phyloP scores from a whole-genome alignment of 1,284 basidiomycete genomes.

The Ceratobasidium theobromae region DNA sequence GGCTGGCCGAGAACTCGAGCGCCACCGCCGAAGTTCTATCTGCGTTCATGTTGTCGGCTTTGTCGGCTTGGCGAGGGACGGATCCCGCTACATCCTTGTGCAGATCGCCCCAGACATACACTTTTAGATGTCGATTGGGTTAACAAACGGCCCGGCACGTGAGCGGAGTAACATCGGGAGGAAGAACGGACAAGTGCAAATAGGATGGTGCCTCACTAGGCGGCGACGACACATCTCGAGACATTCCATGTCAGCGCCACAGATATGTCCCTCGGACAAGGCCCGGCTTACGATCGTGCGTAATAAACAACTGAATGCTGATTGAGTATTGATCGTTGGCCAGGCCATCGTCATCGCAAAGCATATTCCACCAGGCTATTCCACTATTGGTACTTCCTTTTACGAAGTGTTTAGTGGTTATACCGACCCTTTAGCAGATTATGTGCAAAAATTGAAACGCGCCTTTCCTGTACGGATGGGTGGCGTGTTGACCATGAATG shows the following conservation, averaged over 20 bases:
- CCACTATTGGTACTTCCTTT: constrained; percentile 13
- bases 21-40: too few species aligned
- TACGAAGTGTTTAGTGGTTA: not conserved
- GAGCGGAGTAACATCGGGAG: too few species aligned
- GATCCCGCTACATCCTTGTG: too few species aligned
- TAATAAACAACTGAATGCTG: not conserved
- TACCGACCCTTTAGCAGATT: not conserved
- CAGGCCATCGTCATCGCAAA: constrained; percentile 22
- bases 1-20: too few species aligned
- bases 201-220: not conserved
- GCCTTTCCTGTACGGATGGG: constrained; percentile 5
- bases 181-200: not conserved
- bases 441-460: not conserved
- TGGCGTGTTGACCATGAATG: not conserved
- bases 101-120: too few species aligned
- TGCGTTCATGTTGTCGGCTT: too few species aligned
- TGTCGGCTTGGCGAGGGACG: too few species aligned
- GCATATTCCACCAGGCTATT: not conserved
- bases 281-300: constrained; percentile 21
- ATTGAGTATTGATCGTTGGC: not conserved
- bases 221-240: not conserved
- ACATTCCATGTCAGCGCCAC: not conserved
- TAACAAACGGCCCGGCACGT: not conserved
- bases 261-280: constrained; percentile 8
- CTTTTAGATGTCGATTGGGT: not conserved